Evolutionary conservation across 306 rosid genomes (phyloP).

Genomic region (Astragalus glycyphyllos): DNA sequence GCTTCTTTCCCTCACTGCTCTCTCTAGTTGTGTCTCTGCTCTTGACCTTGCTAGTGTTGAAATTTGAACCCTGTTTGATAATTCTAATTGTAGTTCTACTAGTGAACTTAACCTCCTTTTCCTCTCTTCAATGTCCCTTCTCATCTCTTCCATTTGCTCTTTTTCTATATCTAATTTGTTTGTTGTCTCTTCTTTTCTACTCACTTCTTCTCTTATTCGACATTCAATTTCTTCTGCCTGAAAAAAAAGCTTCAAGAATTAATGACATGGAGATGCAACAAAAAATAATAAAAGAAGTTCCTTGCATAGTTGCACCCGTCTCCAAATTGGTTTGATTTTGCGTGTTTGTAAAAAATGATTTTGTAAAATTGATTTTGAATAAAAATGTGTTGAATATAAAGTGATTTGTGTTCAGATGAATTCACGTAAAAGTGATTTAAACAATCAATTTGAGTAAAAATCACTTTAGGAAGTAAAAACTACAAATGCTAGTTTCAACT

Average conservation of each 20-base stretch:
- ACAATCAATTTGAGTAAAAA: no score
- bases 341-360: no score
- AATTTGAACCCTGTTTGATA: constrained; percentile 58
- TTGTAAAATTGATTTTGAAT: neutral
- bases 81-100: constrained; percentile 55
- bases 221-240: constrained; percentile 65
- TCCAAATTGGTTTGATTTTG: no score
- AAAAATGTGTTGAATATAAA: neutral
- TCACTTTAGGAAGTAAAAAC: no score
- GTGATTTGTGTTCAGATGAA: no score
- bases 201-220: constrained; percentile 51
- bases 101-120: constrained; percentile 56
- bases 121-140: constrained; percentile 56
- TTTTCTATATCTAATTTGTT: constrained; percentile 51
- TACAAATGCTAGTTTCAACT: no score
- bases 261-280: neutral
- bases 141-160: constrained; percentile 49
- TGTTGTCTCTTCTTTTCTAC: constrained; percentile 43
- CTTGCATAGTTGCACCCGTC: no score
- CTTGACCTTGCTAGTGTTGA: constrained; percentile 46
- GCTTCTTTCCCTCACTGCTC: constrained; percentile 43
- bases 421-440: no score
- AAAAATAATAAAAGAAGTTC: neutral
- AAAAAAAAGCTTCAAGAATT: neutral
- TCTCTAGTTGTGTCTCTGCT: constrained; percentile 54